Evolutionary conservation across 2,329 filamentous ascomycete genomes (phyloP).

Genomic region (Colletotrichum gigasporum): DNA sequence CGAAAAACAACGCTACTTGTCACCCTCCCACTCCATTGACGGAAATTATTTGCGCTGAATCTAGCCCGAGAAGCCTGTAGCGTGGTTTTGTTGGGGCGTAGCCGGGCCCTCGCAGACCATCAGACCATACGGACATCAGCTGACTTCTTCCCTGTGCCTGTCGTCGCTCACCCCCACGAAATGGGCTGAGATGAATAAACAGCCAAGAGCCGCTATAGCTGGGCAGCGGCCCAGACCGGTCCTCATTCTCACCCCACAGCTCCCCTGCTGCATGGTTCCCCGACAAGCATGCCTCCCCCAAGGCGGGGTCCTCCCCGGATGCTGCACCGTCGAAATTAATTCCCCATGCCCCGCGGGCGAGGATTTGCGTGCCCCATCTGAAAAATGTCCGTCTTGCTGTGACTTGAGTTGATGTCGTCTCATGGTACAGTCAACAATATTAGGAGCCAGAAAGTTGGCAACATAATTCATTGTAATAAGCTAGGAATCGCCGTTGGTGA

Average conservation of each 20-base stretch:
- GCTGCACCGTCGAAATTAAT: not conserved
- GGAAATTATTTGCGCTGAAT: too few relatives aligned
- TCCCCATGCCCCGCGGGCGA: not conserved
- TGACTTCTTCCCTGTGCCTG: not conserved
- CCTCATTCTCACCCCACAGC: slow-evolving; percentile 20
- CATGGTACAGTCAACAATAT: too few relatives aligned
- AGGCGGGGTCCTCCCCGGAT: not conserved
- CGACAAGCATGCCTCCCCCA: not conserved
- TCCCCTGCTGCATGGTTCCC: not conserved
- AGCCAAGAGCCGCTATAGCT: not conserved
- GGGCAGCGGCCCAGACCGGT: slow-evolving; percentile 2
- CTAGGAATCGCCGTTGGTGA: too few relatives aligned
- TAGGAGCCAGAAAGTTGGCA: too few relatives aligned
- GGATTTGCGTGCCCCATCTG: not conserved
- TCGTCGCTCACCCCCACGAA: not conserved
- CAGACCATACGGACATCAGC: slow-evolving; percentile 2
- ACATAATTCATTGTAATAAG: too few relatives aligned
- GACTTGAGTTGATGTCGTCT: not conserved
- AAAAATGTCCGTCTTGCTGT: not conserved
- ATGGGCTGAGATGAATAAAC: slow-evolving; percentile 1
- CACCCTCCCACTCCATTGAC: too few relatives aligned
- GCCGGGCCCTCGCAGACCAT: too few relatives aligned
- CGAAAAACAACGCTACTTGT: too few relatives aligned
- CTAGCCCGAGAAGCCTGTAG: too few relatives aligned
- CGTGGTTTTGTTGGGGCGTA: not conserved